Base-by-base conservation (phyloP, 78 protist species). In the Blattamonas nauphoetae region DNA sequence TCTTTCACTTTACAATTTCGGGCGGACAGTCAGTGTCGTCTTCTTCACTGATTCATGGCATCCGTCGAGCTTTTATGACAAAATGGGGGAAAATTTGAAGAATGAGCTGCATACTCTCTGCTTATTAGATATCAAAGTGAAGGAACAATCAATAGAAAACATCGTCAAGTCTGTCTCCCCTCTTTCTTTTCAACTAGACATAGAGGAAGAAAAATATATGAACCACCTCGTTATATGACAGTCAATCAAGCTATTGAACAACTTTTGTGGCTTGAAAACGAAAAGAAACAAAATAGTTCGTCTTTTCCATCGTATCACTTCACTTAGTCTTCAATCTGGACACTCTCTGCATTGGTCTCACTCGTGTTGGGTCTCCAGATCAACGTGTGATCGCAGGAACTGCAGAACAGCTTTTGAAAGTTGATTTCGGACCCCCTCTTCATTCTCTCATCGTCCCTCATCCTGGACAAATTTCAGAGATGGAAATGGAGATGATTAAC, bases 211-310 rank as follows among this genome's bases (percentile, higher is more conserved):
- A 84, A 86, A n/a, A 82, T 92, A 32, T 97, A 94, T 84, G 97
- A 96, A 87, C 98, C 99, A 6, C 99, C 99, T 1, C 92, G 99
- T 41, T 97, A 87, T 92, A 97, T 97, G 99, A 92, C 98, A 1
- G 92, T 96, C 43, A 90, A 86, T 85, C 94, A 91, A 82, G 93
- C 92, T 41, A 81, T 87, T 0, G 95, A 90, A 45, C 98, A 97
- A 84, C n/a, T 97, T 32, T 81, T 96, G 41, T 94, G 91, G 44
- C 81, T 96, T 41, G 97, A 92, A 46, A 92, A 77, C 21, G 0
- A 85, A 1, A 21, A 91, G 29, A 2, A 2, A 0, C 91, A 85
- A 35, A 80, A 80, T 29, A 87, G 79, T 87, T 32, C 4, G 83
- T 4, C 33, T 5, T 79, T 21, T 21, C 6, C 83, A 79, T 79